Evolutionary conservation across 2,329 filamentous ascomycete species (phyloP).

Genomic region (Penicillium italicum): DNA sequence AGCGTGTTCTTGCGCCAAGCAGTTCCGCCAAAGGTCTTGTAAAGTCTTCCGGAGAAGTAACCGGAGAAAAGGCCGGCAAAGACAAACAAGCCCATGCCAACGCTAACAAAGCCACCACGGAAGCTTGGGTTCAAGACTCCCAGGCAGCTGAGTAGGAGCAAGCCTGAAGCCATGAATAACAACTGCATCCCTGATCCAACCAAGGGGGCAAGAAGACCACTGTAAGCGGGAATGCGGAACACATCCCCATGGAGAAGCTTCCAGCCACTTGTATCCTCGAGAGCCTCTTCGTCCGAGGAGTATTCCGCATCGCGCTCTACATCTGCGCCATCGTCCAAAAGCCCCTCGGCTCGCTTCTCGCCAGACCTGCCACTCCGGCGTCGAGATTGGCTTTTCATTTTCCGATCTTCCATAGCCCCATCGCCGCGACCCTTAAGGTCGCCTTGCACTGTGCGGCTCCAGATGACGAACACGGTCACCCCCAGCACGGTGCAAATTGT

Average conservation of each 20-base stretch:
- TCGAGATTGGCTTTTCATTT: slow-evolving; percentile 48
- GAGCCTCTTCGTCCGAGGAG: slow-evolving; percentile 65
- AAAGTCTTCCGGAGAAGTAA: slow-evolving; percentile 79
- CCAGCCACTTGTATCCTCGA: slow-evolving; percentile 83
- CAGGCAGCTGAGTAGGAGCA: slow-evolving; percentile 69
- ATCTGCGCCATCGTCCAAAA: slow-evolving; percentile 60
- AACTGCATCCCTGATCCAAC: slow-evolving; percentile 84
- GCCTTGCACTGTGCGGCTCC: slow-evolving; percentile 71
- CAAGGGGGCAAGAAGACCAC: slow-evolving; percentile 71
- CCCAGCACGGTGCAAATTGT: slow-evolving; percentile 78
- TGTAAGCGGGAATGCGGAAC: slow-evolving; percentile 69
- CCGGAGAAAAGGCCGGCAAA: slow-evolving; percentile 81
- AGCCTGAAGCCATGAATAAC: slow-evolving; percentile 72
- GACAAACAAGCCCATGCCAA: slow-evolving; percentile 76
- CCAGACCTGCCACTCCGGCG: slow-evolving; percentile 35
- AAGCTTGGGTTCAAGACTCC: slow-evolving; percentile 82
- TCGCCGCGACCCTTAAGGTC: slow-evolving; percentile 75
- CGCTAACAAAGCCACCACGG: slow-evolving; percentile 83
- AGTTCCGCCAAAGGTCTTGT: slow-evolving; percentile 75
- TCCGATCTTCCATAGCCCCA: slow-evolving; percentile 62
- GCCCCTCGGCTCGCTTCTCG: slow-evolving; percentile 54
- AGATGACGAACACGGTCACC: slow-evolving; percentile 74
- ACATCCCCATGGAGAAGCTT: slow-evolving; percentile 86
- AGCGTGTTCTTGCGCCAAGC: slow-evolving; percentile 73
- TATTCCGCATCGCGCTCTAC: slow-evolving; percentile 52